These are phyloP conservation scores for Thermothelomyces thermophilus DNA, from an alignment of 2,329 filamentous ascomycete genomes.

Conservation along the genomic window DNA sequence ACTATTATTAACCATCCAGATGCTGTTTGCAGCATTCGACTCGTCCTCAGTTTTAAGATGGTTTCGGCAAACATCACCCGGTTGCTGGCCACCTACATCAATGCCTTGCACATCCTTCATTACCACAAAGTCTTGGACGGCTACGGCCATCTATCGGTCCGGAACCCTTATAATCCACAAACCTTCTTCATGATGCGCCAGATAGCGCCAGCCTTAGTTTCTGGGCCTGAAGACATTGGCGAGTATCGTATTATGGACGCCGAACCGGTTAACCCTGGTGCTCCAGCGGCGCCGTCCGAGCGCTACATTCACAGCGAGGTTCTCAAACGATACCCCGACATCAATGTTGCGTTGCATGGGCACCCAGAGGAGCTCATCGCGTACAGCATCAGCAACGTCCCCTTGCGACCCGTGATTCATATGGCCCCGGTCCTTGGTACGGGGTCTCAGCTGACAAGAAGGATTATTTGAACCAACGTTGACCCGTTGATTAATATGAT, in stretches of 20 bases:
- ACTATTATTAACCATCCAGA: too few relatives aligned
- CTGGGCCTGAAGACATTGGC: conserved; percentile 38
- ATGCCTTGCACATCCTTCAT: conserved; percentile 46
- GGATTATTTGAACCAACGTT: too few relatives aligned
- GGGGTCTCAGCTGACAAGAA: conserved; percentile 18
- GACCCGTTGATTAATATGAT: too few relatives aligned
- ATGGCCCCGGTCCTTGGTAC: conserved; percentile 38
- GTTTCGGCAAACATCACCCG: not conserved
- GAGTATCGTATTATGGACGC: conserved; percentile 39
- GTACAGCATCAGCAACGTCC: conserved; percentile 35
- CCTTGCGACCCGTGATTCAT: conserved; percentile 36
- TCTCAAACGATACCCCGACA: conserved; percentile 34
- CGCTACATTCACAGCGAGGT: conserved; percentile 43
- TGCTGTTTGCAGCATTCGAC: too few relatives aligned
- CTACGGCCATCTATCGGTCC: conserved; percentile 48
- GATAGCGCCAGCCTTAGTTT: conserved; percentile 41
- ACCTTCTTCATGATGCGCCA: conserved; percentile 44
- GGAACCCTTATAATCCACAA: conserved; percentile 39
- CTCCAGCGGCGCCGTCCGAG: conserved; percentile 34
- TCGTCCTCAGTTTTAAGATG: conserved; percentile 4
- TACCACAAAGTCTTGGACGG: conserved; percentile 45
- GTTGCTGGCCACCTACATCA: conserved; percentile 27
- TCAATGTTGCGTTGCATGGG: conserved; percentile 39
- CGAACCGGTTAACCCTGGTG: conserved; percentile 32
- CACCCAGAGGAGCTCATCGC: conserved; percentile 39